phyloP scores from a whole-genome alignment of 1,284 basidiomycete species.

The Ceratobasidium sp. region DNA sequence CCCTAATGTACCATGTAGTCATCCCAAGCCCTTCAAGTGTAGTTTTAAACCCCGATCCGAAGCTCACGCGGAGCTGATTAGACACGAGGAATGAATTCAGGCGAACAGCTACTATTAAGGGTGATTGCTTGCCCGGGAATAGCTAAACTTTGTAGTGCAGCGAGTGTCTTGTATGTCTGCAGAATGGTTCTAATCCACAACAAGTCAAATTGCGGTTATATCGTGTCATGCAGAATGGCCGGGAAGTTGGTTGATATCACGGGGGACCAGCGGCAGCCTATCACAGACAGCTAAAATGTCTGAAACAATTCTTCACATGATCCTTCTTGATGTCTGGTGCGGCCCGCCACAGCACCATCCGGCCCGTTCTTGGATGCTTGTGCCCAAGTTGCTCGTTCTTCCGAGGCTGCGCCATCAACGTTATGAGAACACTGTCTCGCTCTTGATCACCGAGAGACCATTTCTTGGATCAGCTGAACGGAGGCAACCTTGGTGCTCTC shows the following conservation, averaged over 20 bases:
- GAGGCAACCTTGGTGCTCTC: background rate
- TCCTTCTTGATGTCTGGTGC: too few relatives aligned
- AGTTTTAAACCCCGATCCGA: background rate
- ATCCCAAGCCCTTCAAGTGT: slow-evolving; percentile 1
- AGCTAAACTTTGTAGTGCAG: background rate
- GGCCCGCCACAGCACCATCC: too few relatives aligned
- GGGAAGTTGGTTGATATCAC: too few relatives aligned
- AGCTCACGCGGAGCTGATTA: background rate
- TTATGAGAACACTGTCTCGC: background rate
- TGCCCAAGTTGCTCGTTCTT: background rate
- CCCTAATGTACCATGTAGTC: background rate
- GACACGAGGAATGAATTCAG: background rate
- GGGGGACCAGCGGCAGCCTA: too few relatives aligned
- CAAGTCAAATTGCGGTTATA: too few relatives aligned
- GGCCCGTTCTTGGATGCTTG: too few relatives aligned
- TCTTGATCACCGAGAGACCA: background rate
- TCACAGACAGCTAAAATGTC: too few relatives aligned
- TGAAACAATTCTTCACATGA: too few relatives aligned
- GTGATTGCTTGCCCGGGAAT: background rate
- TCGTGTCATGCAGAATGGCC: too few relatives aligned
- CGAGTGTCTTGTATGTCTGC: too few relatives aligned
- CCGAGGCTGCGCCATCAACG: background rate
- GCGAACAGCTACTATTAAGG: background rate
- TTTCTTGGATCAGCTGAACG: background rate
- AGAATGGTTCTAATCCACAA: too few relatives aligned